Conservation (phyloP, 495 filamentous ascomycete species). For the Aspergillus carlsbadensis region DNA sequence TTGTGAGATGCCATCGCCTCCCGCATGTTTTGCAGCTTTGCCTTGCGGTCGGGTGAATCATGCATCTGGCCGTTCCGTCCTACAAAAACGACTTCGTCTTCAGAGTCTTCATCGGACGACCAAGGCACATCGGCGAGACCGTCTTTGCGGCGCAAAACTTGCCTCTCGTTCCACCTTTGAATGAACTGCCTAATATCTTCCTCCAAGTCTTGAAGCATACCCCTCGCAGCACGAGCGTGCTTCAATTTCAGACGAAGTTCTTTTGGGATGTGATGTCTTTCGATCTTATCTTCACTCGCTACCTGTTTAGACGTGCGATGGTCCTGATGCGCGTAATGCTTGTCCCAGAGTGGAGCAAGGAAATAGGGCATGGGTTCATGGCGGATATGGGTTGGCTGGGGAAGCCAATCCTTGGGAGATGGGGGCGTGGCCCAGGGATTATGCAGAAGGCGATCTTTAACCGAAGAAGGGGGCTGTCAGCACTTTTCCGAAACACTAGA, state of each 20-base stretch:
- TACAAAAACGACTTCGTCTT: slow-evolving; percentile 94
- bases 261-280: slow-evolving; percentile 48
- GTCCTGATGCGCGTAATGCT: slow-evolving; percentile 52
- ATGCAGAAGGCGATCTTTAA: slow-evolving; percentile 76
- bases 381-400: slow-evolving; percentile 74
- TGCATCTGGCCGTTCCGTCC: slow-evolving; percentile 74
- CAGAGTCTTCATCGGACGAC: slow-evolving; percentile 57
- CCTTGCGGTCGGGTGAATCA: slow-evolving; percentile 50
- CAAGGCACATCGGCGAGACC: slow-evolving; percentile 49
- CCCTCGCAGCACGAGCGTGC: slow-evolving; percentile 64
- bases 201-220: slow-evolving; percentile 64
- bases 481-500: not conserved
- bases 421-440: slow-evolving; percentile 88
- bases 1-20: slow-evolving; percentile 44
- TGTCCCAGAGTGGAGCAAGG: slow-evolving; percentile 84
- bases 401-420: slow-evolving; percentile 73
- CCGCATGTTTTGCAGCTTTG: slow-evolving; percentile 29
- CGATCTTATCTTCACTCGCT: slow-evolving; percentile 30
- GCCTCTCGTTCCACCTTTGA: slow-evolving; percentile 54
- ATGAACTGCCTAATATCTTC: slow-evolving; percentile 63
- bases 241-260: slow-evolving; percentile 63
- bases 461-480: slow-evolving; percentile 16
- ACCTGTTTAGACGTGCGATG: slow-evolving; percentile 39
- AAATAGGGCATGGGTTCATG: slow-evolving; percentile 79
- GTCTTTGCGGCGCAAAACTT: slow-evolving; percentile 38